Base-by-base conservation (phyloP, 148 eudicot genomes). In the Rhododendron kiyosumense region DNA sequence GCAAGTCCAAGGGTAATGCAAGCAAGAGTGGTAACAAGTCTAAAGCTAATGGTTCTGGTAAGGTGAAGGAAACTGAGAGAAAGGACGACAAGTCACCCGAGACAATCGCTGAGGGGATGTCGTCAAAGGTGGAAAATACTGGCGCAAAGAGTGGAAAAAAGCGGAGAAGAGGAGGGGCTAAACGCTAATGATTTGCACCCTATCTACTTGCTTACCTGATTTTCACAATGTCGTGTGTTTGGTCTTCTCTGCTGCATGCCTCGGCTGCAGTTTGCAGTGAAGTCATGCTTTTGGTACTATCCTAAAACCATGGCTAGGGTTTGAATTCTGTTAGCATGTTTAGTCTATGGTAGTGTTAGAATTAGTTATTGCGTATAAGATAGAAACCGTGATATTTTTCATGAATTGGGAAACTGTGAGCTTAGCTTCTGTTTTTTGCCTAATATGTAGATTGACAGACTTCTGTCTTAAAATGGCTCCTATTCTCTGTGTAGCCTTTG, bases 1-100 rank as follows among this genome's bases (percentile, higher is more conserved):
- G 74, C 74, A 67, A 67, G 74, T 67, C 74, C 32, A 67, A 67
- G 74, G 74, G 32, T 67, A 67, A 26, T 67, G 34, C 74, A 26
- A 67, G 74, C 74, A 67, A 26, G 74, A 67, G 74, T 90, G 91
- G 89, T 54, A 88, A 86, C 75, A 88, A 90, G 73, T 81, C 89
- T 15, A 88, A 84, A 78, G 26, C 82, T 3, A 88, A 77, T 84
- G 90, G 89, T 49, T 65, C 91, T 36, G 89, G 86, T 22, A 91
- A 89, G 88, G 82, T 24, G 13, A 95, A 89, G 88, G 93, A 86
- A 41, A 63, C 78, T 34, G 91, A 89, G 83, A 88, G 77, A 77
- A 89, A 86, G 85, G 93, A 84, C 51, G 87, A 85, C 41, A 22
- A 71, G 41, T 87, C 84, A 7, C 76, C 84, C 17, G 92, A 91